Evolutionary conservation across 2,329 filamentous ascomycete genomes (phyloP).

Genomic region (Xylariaceae sp.): DNA sequence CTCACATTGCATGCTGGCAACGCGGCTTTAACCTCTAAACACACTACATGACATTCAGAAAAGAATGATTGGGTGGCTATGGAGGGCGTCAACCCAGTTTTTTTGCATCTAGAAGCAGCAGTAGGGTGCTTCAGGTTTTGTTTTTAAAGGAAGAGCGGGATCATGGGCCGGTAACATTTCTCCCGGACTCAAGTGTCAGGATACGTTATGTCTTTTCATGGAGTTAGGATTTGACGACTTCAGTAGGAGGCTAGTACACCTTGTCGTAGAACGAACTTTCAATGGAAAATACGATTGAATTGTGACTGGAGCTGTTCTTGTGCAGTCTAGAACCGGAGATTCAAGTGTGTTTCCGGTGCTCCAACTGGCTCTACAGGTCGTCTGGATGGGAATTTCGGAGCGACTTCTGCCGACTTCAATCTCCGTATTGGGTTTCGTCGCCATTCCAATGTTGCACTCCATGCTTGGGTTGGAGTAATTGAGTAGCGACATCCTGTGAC

Average conservation of each 20-base stretch:
- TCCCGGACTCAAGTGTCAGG: not conserved
- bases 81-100: not conserved
- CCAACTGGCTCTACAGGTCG: not conserved
- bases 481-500: not conserved
- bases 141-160: not conserved
- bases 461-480: not conserved
- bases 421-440: constrained; percentile 15
- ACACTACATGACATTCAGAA: no score
- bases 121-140: not conserved
- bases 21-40: no score
- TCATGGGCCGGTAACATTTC: not conserved
- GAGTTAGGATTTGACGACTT: no score
- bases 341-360: not conserved
- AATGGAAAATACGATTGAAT: no score
- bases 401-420: constrained; percentile 21
- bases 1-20: no score
- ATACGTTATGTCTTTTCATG: no score
- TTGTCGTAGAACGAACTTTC: no score
- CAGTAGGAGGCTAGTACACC: no score
- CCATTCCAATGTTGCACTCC: constrained; percentile 1
- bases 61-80: not conserved
- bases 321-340: constrained; percentile 1
- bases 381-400: constrained; percentile 21
- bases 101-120: no score
- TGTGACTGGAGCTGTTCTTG: no score